Evolutionary conservation across 2,329 filamentous ascomycete species (phyloP).

Genomic region (Botrytis sinoallii): DNA sequence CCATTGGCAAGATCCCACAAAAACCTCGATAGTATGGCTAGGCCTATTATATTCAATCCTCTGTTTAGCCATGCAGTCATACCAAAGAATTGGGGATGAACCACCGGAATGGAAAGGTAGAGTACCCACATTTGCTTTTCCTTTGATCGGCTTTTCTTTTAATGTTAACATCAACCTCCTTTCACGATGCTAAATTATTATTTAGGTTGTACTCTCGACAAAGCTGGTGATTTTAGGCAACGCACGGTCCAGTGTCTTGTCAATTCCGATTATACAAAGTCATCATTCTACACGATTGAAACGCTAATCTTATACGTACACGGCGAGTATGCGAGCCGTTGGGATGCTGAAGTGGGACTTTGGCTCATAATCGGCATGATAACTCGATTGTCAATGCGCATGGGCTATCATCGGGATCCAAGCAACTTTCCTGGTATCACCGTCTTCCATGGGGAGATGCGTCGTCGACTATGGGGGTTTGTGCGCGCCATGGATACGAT

Average conservation of each 20-base stretch:
- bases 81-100: constrained; percentile 75
- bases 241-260: constrained; percentile 76
- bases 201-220: constrained; percentile 47
- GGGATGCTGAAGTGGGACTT: constrained; percentile 62
- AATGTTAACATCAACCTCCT: neutral
- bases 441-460: constrained; percentile 76
- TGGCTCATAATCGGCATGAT: constrained; percentile 53
- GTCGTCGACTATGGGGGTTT: constrained; percentile 65
- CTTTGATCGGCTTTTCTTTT: neutral
- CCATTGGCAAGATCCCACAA: constrained; percentile 70
- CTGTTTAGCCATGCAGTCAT: constrained; percentile 74
- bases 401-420: constrained; percentile 68
- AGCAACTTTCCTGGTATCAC: constrained; percentile 70
- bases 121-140: neutral
- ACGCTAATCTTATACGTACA: constrained; percentile 73
- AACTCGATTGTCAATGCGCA: constrained; percentile 52
- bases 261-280: constrained; percentile 73
- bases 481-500: constrained; percentile 71
- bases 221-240: constrained; percentile 63
- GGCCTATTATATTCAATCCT: constrained; percentile 74
- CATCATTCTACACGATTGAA: constrained; percentile 72
- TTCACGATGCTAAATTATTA: constrained; percentile 17
- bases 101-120: constrained; percentile 67
- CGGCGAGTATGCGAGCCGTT: constrained; percentile 69
- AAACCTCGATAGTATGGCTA: constrained; percentile 74